Percentiles rank a stretch among this genome's conserved stretches.
Evolutionary conservation across 495 filamentous ascomycete genomes (phyloP).

Genomic region (Cudoniella acicularis): DNA sequence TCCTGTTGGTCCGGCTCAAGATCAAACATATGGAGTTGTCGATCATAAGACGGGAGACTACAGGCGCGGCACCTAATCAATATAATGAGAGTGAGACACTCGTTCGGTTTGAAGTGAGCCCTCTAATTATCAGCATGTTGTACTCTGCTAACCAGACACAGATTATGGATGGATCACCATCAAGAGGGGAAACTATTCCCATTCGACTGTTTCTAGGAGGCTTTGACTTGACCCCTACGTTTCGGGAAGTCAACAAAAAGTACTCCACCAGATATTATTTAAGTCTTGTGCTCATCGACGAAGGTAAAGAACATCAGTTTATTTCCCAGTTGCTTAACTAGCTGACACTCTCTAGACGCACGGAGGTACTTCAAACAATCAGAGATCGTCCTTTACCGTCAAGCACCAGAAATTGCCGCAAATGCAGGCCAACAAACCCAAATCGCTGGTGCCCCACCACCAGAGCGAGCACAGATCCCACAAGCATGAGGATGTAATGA

Average conservation of each 20-base stretch:
- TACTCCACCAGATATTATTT: conserved; percentile 98
- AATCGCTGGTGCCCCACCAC: conserved; percentile 26
- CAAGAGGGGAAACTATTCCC: conserved; percentile 95
- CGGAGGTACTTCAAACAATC: conserved; percentile 99
- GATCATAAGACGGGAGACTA: conserved; percentile 96
- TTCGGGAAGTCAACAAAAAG: conserved; percentile 99
- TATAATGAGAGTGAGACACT: conserved; percentile 99
- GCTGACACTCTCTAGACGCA: conserved; percentile 59
- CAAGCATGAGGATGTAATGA: conserved; percentile 3
- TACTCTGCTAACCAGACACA: conserved; percentile 28
- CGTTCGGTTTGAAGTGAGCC: conserved; percentile 87
- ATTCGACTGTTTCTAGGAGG: conserved; percentile 97
- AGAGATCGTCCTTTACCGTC: conserved; percentile 95
- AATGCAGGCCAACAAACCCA: conserved; percentile 28
- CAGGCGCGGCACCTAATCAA: conserved; percentile 97
- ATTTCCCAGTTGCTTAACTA: conserved; percentile 16
- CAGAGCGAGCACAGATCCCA: conserved; percentile 20
- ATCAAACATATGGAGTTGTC: conserved; percentile 99
- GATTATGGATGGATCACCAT: conserved; percentile 99
- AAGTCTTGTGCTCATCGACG: conserved; percentile 93
- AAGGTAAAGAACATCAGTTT: no score
- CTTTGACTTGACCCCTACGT: conserved; percentile 96
- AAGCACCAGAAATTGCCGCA: conserved; percentile 67
- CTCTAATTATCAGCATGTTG: not conserved
- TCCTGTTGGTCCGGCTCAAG: conserved; percentile 94